Evolutionary conservation across 176 grass and related monocot genomes (phyloP).

Genomic region (Aegilops speltoides): DNA sequence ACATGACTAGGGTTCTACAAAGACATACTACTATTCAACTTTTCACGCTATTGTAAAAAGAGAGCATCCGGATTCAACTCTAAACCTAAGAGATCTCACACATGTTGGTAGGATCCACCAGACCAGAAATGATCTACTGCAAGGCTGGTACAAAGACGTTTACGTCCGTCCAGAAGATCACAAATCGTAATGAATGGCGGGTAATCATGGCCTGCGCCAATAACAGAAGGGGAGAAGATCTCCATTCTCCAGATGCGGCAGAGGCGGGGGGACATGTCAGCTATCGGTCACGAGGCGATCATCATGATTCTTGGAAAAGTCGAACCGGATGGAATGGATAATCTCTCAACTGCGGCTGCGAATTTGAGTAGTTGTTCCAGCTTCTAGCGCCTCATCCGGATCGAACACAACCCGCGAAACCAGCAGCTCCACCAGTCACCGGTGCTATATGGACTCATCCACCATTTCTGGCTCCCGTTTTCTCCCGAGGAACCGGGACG

Average conservation of each 20-base stretch:
- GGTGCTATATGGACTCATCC: not conserved
- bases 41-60: not conserved
- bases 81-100: not conserved
- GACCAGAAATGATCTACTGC: not conserved
- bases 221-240: not conserved
- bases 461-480: not conserved
- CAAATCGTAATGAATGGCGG: not conserved
- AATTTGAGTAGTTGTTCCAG: not conserved
- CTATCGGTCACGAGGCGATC: not conserved
- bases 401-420: not conserved
- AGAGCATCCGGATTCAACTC: not conserved
- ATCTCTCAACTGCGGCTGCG: not conserved
- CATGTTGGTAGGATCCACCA: not conserved
- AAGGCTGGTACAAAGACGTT: not conserved
- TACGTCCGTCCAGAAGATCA: not conserved
- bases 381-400: not conserved
- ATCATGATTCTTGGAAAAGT: not conserved
- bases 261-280: not conserved
- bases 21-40: not conserved
- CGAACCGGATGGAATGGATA: not conserved
- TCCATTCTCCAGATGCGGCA: not conserved
- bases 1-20: not conserved
- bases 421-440: constrained; percentile 9
- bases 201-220: not conserved
- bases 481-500: not conserved